Percentiles rank a stretch among this genome's conserved stretches.
phyloP scores from a whole-genome alignment of 1,284 basidiomycete species.

The Ganoderma sinense region DNA sequence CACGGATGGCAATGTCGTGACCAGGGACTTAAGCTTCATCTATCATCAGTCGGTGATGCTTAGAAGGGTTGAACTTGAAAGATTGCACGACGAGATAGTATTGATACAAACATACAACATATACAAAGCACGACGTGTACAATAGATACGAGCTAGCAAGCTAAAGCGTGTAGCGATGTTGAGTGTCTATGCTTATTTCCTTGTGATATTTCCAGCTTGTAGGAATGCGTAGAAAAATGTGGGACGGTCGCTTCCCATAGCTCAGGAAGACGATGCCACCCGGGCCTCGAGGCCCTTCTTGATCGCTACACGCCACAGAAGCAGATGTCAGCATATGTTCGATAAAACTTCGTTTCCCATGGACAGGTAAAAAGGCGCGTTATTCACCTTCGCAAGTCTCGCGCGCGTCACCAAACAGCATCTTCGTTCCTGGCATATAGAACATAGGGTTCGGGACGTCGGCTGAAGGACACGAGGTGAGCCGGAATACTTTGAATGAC shows the following conservation, averaged over 20 bases:
- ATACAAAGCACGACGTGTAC: conserved; percentile 15
- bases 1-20: not conserved
- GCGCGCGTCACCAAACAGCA: conserved; percentile 90
- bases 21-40: not conserved
- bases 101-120: conserved; percentile 30
- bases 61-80: not conserved
- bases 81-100: conserved; percentile 5
- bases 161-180: not conserved
- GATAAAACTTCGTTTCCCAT: not conserved
- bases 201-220: not conserved
- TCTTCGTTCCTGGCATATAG: conserved; percentile 87
- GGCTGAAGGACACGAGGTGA: conserved; percentile 50
- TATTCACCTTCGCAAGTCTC: conserved; percentile 79
- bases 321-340: conserved; percentile 7
- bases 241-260: not conserved
- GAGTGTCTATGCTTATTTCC: not conserved
- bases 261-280: conserved; percentile 19
- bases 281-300: conserved; percentile 36
- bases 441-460: conserved; percentile 92
- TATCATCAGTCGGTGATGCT: not conserved
- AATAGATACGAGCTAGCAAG: not conserved
- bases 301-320: conserved; percentile 28
- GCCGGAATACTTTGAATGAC: not conserved
- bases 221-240: not conserved
- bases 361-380: not conserved